Evolutionary conservation across 331 rosid species (phyloP), one percentile per base, ranked within the genome.

Genomic region (Arachis monticola): DNA sequence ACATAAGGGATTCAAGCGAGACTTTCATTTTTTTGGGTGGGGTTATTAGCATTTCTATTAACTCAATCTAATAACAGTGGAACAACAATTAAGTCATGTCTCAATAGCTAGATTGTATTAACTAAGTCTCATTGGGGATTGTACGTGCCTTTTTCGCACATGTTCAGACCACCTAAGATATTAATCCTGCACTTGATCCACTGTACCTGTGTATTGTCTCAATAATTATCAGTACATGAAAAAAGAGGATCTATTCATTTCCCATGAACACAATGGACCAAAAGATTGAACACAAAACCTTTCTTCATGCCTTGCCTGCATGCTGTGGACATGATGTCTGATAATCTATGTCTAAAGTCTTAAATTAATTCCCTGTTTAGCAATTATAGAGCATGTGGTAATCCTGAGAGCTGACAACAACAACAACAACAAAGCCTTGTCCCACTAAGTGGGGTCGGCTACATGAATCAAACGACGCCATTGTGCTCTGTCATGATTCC

Each of bases 311-410:
- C 58, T 75, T 50, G 14, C 45, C 41, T 53, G 10, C 38, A 58
- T 59, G 63, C 44, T 52, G 60, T 41, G 38, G 60, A 32, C 60
- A 58, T 65, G 61, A 64, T 65, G 48, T 38, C 53, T 62, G 27
- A 70, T 13, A 55, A 63, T 72, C 6, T 56, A 56, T 56, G 32
- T 72, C 78, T 62, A 35, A 32, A 72, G 72, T 55, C 65, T 12
- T 31, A 45, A 58, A 22, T 22, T 38, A 12, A 55, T 22, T 78
- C 61, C 32, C 64, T 64, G 38, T 55, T 72, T 79, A 56, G n/a
- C 41, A 65, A 72, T 59, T 64, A 58, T 13, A 50, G 46, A 42
- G 11, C 64, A 60, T 69, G 76, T 69, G 56, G n/a, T 59, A 59
- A 30, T 50, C 64, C 61, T 27, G 35, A 47, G 72, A 71, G 64